Percentiles rank a stretch among this genome's conserved stretches.
phyloP scores from a whole-genome alignment of 2,329 filamentous ascomycete genomes.

The Penicillium vulpinum region DNA sequence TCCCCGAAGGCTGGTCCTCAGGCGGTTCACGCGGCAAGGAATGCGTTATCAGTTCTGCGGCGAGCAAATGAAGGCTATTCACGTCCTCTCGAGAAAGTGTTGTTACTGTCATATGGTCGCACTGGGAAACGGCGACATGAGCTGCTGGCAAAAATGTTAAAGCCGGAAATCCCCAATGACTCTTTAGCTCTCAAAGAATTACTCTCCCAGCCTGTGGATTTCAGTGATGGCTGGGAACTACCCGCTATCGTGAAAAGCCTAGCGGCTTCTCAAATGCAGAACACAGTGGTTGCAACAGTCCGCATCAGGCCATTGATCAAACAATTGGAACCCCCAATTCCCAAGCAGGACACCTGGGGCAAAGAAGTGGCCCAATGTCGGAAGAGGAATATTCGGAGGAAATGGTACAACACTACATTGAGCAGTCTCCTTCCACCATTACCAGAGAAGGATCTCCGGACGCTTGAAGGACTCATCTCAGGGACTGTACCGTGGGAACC shows the following conservation, averaged over 20 bases:
- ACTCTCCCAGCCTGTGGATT: slow-evolving; percentile 19
- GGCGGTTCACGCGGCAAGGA: slow-evolving; percentile 23
- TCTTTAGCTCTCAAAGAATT: slow-evolving; percentile 21
- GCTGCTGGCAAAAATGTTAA: slow-evolving; percentile 43
- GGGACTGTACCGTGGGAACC: slow-evolving; percentile 35
- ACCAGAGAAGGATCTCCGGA: slow-evolving; percentile 37
- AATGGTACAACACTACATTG: slow-evolving; percentile 40
- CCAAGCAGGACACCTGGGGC: slow-evolving; percentile 39
- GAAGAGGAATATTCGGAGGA: slow-evolving; percentile 36
- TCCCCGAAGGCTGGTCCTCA: slow-evolving; percentile 23
- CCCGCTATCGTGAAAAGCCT: slow-evolving; percentile 34
- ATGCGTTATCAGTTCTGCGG: slow-evolving; percentile 47
- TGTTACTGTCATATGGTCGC: slow-evolving; percentile 59
- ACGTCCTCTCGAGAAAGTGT: slow-evolving; percentile 52
- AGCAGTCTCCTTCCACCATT: slow-evolving; percentile 41
- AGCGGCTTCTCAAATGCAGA: slow-evolving; percentile 36
- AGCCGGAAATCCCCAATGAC: slow-evolving; percentile 26
- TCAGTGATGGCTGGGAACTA: slow-evolving; percentile 38
- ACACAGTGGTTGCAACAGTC: slow-evolving; percentile 27
- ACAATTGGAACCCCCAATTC: slow-evolving; percentile 32
- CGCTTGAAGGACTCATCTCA: slow-evolving; percentile 36
- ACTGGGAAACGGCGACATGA: slow-evolving; percentile 54
- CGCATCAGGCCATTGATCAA: slow-evolving; percentile 28
- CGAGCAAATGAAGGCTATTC: slow-evolving; percentile 59
- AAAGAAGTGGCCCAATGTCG: slow-evolving; percentile 32